Percentiles rank a stretch among this genome's conserved stretches.
Evolutionary conservation across 1,139 yeast species (phyloP).

Genomic region (Hyphopichia fennica): DNA sequence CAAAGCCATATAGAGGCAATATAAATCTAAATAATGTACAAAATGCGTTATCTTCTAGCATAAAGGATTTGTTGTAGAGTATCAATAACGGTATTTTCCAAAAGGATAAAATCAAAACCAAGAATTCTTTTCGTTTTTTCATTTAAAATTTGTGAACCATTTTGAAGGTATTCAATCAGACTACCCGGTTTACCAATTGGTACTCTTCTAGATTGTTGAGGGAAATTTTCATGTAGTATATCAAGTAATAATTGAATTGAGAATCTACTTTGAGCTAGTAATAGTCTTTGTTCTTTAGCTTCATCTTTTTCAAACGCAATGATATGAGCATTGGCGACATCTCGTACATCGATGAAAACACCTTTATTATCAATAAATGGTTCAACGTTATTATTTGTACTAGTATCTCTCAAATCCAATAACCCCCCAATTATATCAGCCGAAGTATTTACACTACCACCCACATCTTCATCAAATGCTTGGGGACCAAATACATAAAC

Average conservation of each 20-base stretch:
- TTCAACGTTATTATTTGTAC: slow-evolving; percentile 17
- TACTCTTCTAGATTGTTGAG: slow-evolving; percentile 20
- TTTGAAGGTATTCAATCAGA: slow-evolving; percentile 14
- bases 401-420: slow-evolving; percentile 21
- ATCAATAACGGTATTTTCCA: slow-evolving; percentile 37
- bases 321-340: slow-evolving; percentile 39
- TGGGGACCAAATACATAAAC: slow-evolving; percentile 51
- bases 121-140: slow-evolving; percentile 26
- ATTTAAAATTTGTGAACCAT: slow-evolving; percentile 20
- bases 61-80: slow-evolving; percentile 40
- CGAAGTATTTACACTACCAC: slow-evolving; percentile 32
- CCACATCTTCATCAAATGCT: slow-evolving; percentile 29
- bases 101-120: slow-evolving; percentile 26
- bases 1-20: too few species aligned
- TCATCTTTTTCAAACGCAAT: slow-evolving; percentile 25
- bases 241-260: slow-evolving; percentile 34
- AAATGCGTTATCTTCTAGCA: slow-evolving; percentile 2
- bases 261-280: slow-evolving; percentile 28
- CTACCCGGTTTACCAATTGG: slow-evolving; percentile 30
- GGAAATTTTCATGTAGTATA: slow-evolving; percentile 27
- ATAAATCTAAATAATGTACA: too few species aligned
- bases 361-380: slow-evolving; percentile 21
- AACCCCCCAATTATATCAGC: slow-evolving; percentile 28
- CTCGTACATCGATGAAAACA: slow-evolving; percentile 41
- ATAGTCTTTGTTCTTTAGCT: slow-evolving; percentile 26